Base-by-base conservation (phyloP, 306 rosid genomes). In the Dalbergia cultrata region DNA sequence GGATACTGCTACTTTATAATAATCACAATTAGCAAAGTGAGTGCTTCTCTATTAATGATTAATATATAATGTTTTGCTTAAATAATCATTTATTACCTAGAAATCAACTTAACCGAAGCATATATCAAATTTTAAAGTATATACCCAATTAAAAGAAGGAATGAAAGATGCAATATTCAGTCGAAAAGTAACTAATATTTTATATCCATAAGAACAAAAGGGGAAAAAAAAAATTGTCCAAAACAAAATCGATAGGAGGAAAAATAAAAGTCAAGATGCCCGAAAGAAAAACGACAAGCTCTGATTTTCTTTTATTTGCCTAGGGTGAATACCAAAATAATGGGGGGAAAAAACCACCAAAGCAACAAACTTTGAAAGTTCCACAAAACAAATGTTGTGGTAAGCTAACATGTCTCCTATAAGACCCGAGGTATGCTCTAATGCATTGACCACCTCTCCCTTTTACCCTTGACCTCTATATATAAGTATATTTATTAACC, bases 361-460 rank as follows among this genome's bases (percentile, higher is more conserved):
- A 68, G 31, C 18, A 77, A 77, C n/a, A 4, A 77, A 41, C 7
- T 65, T 16, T 71, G 75, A 58, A 73, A 73, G 56, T 8, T 57
- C 33, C 49, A 78, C n/a, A 49, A 74, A 69, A 75, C 79, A 84
- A 56, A 70, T 80, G 84, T 67, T 68, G 60, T 67, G 70, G 33
- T 68, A 56, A 84, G 70, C 81, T 76, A 44, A 52, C 22, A 75
- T 69, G 69, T 78, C 76, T 77, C 83, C 59, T 13, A 26, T 35
- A 41, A 53, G 63, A 31, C 0, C 50, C 85, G 78, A 82, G 21
- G 43, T 35, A 50, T 68, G 78, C 76, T 68, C 75, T 43, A 8
- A 76, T 22, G 72, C 68, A 70, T 70, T 84, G 89, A 81, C 88
- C 81, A 85, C 50, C 82, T 60, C 75, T 84, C 74, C 44, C 74